phyloP scores from a whole-genome alignment of 495 filamentous ascomycete genomes.

The Stereocaulon alpinum region DNA sequence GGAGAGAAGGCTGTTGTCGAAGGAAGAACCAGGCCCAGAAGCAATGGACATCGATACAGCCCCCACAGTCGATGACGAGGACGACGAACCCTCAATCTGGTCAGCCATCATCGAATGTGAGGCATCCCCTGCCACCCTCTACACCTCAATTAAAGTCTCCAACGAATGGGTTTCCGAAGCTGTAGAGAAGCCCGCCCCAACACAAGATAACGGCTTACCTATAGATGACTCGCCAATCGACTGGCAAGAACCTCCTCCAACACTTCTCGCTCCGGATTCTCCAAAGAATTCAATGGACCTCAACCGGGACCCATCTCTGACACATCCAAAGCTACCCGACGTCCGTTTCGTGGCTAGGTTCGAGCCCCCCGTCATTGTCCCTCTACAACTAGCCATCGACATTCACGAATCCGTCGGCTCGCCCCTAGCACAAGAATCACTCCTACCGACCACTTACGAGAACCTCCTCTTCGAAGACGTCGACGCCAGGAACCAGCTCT shows the following conservation, averaged over 20 bases:
- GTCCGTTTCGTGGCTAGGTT: slow-evolving; percentile 75
- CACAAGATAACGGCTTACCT: slow-evolving; percentile 33
- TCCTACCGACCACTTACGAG: slow-evolving; percentile 52
- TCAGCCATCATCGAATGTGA: slow-evolving; percentile 56
- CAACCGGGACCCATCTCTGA: slow-evolving; percentile 23
- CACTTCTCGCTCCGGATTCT: neutral
- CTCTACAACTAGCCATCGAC: slow-evolving; percentile 52
- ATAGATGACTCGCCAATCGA: slow-evolving; percentile 40
- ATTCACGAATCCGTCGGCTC: slow-evolving; percentile 57
- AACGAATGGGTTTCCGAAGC: slow-evolving; percentile 53
- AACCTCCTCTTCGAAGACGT: slow-evolving; percentile 49
- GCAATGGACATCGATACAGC: slow-evolving; percentile 21
- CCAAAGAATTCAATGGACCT: slow-evolving; percentile 22
- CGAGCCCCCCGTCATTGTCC: slow-evolving; percentile 72
- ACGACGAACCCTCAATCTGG: slow-evolving; percentile 36
- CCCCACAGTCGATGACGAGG: neutral
- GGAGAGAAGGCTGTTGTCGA: slow-evolving; percentile 42
- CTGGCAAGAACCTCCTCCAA: slow-evolving; percentile 52
- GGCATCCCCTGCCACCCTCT: slow-evolving; percentile 38
- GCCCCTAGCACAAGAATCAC: slow-evolving; percentile 42
- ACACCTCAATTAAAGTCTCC: slow-evolving; percentile 52
- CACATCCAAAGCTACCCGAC: slow-evolving; percentile 49
- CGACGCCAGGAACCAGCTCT: slow-evolving; percentile 20
- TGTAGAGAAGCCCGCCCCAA: slow-evolving; percentile 39
- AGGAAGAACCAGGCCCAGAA: slow-evolving; percentile 26